Base-by-base conservation (phyloP, 2,329 filamentous ascomycete genomes). In the Diaporthe citriasiana region DNA sequence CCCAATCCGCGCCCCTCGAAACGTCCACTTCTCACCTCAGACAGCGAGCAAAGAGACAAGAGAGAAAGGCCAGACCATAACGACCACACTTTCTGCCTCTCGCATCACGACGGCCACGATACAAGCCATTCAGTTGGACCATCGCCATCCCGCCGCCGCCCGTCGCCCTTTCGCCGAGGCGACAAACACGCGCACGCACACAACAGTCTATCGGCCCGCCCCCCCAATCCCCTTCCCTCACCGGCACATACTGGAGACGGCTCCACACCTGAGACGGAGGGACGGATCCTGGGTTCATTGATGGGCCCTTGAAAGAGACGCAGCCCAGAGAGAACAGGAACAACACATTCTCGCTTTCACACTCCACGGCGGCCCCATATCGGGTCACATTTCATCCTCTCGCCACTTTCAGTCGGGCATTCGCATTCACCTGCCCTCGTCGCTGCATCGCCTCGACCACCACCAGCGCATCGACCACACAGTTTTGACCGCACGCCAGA, bases 191-290 rank as follows among this genome's bases (percentile, higher is more conserved):
- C 33, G 9, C 60, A 47, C 30, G 13, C 45, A 27, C 57, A n/a
- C 35, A 57, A 38, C 55, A 71, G 45, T 42, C 27, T 60, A 47
- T 38, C 33, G 33, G 25, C 17, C n/a, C 22, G 33, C 7, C 25
- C 27, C 22, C 45, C 35, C 47, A 15, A n/a, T n/a, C 27, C 57
- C 25, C 17, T 19, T 45, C 51, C 53, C 45, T 63, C 70, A 63
- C 70, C 45, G 59, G 70, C 56, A 71, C 56, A 40, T 15, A 53
- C 57, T 71, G 45, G 70, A 71, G 45, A 42, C 53, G 70, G 73
- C 66, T 73, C 73, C 73, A 74, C 73, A 59, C 45, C 40, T 55
- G 57, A 72, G 59, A 73, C 70, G 73, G 73, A 66, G 63, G 45
- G 63, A 68, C 70, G 70, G 63, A 68, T 60, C 71, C 70, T 66